Conservation (phyloP, 2,329 filamentous ascomycete species). For the Ophiostoma pallidulum region DNA sequence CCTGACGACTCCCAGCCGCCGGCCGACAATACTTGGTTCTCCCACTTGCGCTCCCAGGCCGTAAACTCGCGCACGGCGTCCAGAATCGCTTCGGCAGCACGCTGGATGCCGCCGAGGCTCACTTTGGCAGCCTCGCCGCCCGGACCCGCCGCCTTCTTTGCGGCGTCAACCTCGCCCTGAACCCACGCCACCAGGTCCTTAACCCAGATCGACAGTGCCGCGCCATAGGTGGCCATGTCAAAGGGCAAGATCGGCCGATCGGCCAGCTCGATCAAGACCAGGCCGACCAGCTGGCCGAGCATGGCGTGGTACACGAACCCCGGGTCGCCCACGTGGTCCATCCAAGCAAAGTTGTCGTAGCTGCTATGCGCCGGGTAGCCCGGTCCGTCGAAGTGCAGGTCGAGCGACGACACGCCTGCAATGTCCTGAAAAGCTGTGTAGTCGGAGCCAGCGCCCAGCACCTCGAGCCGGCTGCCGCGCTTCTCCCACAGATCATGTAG, state of each 20-base stretch:
- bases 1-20: slow-evolving; percentile 68
- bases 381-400: slow-evolving; percentile 58
- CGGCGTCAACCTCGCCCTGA: slow-evolving; percentile 38
- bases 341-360: slow-evolving; percentile 85
- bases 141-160: slow-evolving; percentile 30
- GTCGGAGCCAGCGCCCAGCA: slow-evolving; percentile 67
- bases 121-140: slow-evolving; percentile 26
- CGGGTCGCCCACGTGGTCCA: slow-evolving; percentile 70
- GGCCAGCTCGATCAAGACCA: slow-evolving; percentile 77
- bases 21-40: slow-evolving; percentile 56
- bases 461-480: slow-evolving; percentile 50
- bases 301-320: slow-evolving; percentile 71
- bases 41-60: slow-evolving; percentile 70
- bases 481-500: slow-evolving; percentile 69
- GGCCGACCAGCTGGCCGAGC: slow-evolving; percentile 67
- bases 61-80: slow-evolving; percentile 56
- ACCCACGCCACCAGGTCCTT: slow-evolving; percentile 16
- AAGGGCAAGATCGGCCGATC: slow-evolving; percentile 77
- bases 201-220: slow-evolving; percentile 55
- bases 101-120: slow-evolving; percentile 48
- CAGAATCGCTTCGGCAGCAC: slow-evolving; percentile 54
- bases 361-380: slow-evolving; percentile 62
- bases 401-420: slow-evolving; percentile 77
- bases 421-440: slow-evolving; percentile 88
- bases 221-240: slow-evolving; percentile 65